These are phyloP conservation scores for Pyronema domesticum DNA, from an alignment of 495 filamentous ascomycete species.

Conservation along the genomic window DNA sequence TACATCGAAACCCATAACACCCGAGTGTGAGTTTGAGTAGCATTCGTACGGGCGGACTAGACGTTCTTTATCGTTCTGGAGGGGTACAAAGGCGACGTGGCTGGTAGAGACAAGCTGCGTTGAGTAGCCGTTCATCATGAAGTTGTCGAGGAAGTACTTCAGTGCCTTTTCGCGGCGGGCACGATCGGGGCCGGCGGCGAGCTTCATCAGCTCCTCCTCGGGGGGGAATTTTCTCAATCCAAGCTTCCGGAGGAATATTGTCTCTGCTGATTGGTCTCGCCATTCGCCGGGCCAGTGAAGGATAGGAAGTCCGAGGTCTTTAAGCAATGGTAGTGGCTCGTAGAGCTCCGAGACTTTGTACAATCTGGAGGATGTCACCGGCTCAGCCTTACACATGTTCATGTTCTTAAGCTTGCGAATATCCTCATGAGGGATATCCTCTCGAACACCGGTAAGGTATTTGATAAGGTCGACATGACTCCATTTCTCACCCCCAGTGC, in stretches of 20 bases:
- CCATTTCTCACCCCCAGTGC: conserved; percentile 43
- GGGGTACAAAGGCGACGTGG: conserved; percentile 30
- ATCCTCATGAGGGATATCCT: conserved; percentile 77
- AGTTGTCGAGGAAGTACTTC: conserved; percentile 66
- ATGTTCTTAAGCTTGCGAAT: conserved; percentile 58
- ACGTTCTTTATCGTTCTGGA: conserved; percentile 26
- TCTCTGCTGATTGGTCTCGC: conserved; percentile 45
- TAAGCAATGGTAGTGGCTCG: conserved; percentile 55
- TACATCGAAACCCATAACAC: conserved; percentile 62
- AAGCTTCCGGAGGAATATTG: conserved; percentile 48
- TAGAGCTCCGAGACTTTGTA: conserved; percentile 74
- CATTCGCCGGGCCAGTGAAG: conserved; percentile 69
- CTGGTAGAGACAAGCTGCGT: conserved; percentile 38
- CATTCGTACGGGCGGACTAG: conserved; percentile 57
- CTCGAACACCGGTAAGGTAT: conserved; percentile 73
- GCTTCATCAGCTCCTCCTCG: conserved; percentile 56
- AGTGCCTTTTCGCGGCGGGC: conserved; percentile 45
- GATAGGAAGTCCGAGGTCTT: conserved; percentile 53
- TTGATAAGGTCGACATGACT: conserved; percentile 87
- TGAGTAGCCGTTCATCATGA: conserved; percentile 57
- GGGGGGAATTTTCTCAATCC: conserved; percentile 53
- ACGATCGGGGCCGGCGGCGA: conserved; percentile 44
- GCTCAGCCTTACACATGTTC: conserved; percentile 66
- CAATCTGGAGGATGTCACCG: conserved; percentile 30
- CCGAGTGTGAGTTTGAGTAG: conserved; percentile 60